Conservation (phyloP, 176 grass and related monocot species). For the Carex littledalei region DNA sequence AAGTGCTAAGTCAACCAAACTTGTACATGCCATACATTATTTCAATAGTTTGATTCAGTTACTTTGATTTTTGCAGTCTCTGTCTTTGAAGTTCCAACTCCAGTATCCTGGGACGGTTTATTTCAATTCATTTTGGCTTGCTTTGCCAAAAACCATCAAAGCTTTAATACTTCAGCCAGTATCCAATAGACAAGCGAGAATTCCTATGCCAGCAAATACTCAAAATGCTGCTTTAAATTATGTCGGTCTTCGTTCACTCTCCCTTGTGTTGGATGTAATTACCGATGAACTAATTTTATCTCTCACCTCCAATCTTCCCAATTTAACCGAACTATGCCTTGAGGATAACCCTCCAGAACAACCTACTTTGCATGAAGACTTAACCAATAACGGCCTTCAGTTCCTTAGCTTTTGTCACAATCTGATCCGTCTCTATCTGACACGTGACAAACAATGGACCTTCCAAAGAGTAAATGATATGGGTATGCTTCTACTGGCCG, state of each 20-base stretch:
- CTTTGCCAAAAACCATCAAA: constrained; percentile 58
- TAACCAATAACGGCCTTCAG: constrained; percentile 78
- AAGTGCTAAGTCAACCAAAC: background rate
- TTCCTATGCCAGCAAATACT: constrained; percentile 27
- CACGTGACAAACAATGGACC: constrained; percentile 45
- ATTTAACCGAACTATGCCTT: constrained; percentile 68
- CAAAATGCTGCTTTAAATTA: constrained; percentile 24
- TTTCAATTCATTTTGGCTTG: constrained; percentile 27
- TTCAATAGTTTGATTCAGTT: background rate
- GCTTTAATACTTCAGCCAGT: constrained; percentile 63
- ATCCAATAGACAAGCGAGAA: constrained; percentile 43
- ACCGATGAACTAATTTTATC: constrained; percentile 56
- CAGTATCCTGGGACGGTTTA: constrained; percentile 28
- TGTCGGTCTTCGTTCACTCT: constrained; percentile 52
- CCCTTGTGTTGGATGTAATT: constrained; percentile 74
- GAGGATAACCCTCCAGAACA: constrained; percentile 60
- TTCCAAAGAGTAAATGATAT: constrained; percentile 89
- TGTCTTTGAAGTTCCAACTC: constrained; percentile 64
- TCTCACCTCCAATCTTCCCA: constrained; percentile 51
- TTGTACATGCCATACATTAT: background rate
- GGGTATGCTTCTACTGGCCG: constrained; percentile 72
- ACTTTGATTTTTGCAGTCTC: constrained; percentile 45
- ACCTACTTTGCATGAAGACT: constrained; percentile 46
- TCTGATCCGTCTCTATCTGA: constrained; percentile 63
- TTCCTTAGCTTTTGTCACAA: constrained; percentile 69